Base-by-base conservation (phyloP, 2,329 filamentous ascomycete species). In the Furcasterigmium sp. region DNA sequence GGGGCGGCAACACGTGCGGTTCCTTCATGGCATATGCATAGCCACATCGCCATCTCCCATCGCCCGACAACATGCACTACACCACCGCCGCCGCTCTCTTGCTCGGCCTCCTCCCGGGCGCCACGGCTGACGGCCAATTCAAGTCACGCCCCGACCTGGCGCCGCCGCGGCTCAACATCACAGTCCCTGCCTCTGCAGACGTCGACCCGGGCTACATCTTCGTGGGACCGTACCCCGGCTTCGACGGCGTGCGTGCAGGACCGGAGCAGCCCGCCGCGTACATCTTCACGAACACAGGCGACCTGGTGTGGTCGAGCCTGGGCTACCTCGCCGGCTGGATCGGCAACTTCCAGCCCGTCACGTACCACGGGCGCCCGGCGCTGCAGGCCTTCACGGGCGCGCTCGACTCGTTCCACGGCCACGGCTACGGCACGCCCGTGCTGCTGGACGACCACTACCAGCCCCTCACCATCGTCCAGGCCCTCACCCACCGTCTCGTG, bases 251-350 rank as follows among this genome's bases (percentile, higher is more conserved):
- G 61, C 44, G 63, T 70, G 45, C n/a, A n/a, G 71, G 70, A 0
- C 73, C 75, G 2, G 65, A 67, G 5, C 75, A 79, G 55, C 64
- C 73, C 2, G 73, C 63, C 0, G 70, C 75, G 1, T 80, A 80
- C 53, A 80, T 80, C 49, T 71, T 78, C 50, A 65, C 67, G 6
- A 68, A 76, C 50, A 58, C 74, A 25, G 76, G 76, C 2, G 73
- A 78, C 39, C 61, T 80, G 0, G 62, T 81, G 18, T 80, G 75
- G 75, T 79, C 75, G 1, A 73, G 76, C 3, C 75, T 75, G 42
- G 68, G 65, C 4, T 69, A 72, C 51, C 76, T 70, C 50, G 69
- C 67, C 25, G 71, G 71, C 53, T 78, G 73, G 69, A 56, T 68
- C 1, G 68, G 68, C 46, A 78, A 78, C 53, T 78, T 80, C 57